These are phyloP conservation scores for Knufia petricola DNA, from an alignment of 2,329 filamentous ascomycete genomes.

Conservation along the genomic window DNA sequence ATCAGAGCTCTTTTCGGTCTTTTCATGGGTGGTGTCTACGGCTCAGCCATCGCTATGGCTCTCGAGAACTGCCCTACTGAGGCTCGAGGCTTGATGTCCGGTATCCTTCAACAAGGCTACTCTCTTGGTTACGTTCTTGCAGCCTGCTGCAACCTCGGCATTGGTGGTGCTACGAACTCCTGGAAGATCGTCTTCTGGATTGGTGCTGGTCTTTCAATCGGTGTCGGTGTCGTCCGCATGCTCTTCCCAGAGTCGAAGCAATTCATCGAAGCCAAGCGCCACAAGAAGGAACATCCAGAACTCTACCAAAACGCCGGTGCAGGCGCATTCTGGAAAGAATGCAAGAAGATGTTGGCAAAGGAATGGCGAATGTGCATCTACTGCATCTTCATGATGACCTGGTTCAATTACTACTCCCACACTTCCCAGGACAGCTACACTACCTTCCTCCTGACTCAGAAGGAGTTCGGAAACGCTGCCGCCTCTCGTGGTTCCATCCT, in stretches of 20 bases:
- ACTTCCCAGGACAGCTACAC: constrained; percentile 74
- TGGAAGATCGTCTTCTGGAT: constrained; percentile 75
- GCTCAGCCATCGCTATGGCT: constrained; percentile 68
- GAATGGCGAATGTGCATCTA: constrained; percentile 74
- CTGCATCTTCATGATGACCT: constrained; percentile 69
- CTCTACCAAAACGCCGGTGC: constrained; percentile 34
- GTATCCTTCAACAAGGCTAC: constrained; percentile 74
- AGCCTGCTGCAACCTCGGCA: constrained; percentile 63
- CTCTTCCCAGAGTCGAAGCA: constrained; percentile 65
- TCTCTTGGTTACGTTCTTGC: constrained; percentile 72
- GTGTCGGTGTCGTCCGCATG: constrained; percentile 57
- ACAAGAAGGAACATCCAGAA: constrained; percentile 35
- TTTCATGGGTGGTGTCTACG: constrained; percentile 74
- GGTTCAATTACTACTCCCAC: constrained; percentile 66
- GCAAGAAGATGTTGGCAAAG: constrained; percentile 53
- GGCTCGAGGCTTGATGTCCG: constrained; percentile 69
- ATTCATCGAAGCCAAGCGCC: constrained; percentile 56
- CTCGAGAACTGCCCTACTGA: constrained; percentile 62
- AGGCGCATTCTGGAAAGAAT: constrained; percentile 58
- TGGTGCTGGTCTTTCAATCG: constrained; percentile 38
- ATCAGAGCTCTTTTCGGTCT: constrained; percentile 64
- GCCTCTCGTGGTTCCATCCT: constrained; percentile 68
- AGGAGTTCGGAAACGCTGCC: constrained; percentile 54
- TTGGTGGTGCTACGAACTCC: constrained; percentile 44
- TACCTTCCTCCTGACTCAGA: constrained; percentile 66